Conservation (phyloP, 352 stramenopile genomes). For the Phytophthora pinifolia region DNA sequence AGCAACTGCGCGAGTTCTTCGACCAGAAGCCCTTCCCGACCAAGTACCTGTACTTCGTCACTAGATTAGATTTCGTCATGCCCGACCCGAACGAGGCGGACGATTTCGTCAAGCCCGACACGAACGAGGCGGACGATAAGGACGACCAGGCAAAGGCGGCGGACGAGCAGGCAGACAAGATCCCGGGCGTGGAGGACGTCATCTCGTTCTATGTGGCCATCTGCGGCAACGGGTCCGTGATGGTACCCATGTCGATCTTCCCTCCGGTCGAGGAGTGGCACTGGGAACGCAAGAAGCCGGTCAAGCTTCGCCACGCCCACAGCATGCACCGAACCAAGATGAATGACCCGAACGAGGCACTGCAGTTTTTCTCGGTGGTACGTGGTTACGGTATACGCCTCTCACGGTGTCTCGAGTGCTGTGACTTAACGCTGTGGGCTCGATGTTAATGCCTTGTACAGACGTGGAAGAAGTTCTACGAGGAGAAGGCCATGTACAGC, state of each 20-base stretch:
- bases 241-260: slow-evolving; percentile 87
- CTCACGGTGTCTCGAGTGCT: no score
- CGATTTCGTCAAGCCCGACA: slow-evolving; percentile 51
- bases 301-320: slow-evolving; percentile 83
- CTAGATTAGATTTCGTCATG: slow-evolving; percentile 75
- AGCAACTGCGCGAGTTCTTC: slow-evolving; percentile 78
- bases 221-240: slow-evolving; percentile 83
- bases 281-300: slow-evolving; percentile 84
- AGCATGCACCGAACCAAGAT: slow-evolving; percentile 74
- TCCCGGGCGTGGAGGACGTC: slow-evolving; percentile 49
- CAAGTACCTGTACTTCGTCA: slow-evolving; percentile 88
- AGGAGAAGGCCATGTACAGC: slow-evolving; percentile 86
- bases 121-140: slow-evolving; percentile 39
- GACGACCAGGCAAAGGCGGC: slow-evolving; percentile 23
- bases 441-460: slow-evolving; percentile 4
- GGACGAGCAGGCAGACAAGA: slow-evolving; percentile 16
- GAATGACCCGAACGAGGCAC: slow-evolving; percentile 68
- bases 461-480: slow-evolving; percentile 90
- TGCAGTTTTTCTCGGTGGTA: slow-evolving; percentile 85
- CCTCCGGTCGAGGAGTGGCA: slow-evolving; percentile 75
- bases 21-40: slow-evolving; percentile 78
- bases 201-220: slow-evolving; percentile 86
- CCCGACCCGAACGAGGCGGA: slow-evolving; percentile 47
- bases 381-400: background rate
- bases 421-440: background rate